These are phyloP conservation scores for Vigna nakashimae DNA, from an alignment of 306 rosid genomes.

Conservation along the genomic window DNA sequence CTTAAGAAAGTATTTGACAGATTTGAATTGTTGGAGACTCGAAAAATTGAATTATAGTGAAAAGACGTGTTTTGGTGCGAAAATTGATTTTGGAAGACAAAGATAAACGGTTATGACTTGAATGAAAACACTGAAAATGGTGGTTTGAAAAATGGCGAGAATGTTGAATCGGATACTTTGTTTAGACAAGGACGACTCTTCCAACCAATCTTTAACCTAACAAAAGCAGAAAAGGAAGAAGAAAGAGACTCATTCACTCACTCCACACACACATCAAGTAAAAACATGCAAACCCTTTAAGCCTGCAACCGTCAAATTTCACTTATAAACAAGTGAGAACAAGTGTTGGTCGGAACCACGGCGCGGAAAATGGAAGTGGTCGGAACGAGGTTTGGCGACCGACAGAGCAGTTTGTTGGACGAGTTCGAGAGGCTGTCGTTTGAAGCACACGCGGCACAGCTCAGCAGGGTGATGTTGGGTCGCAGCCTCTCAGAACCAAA, in stretches of 20 bases:
- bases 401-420: conserved; percentile 74
- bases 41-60: too few species aligned
- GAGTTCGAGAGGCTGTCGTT: conserved; percentile 70
- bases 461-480: conserved; percentile 61
- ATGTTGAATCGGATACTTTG: conserved; percentile 44
- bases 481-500: conserved; percentile 68
- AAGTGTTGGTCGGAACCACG: background rate
- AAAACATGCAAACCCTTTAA: conserved; percentile 38
- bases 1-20: too few species aligned
- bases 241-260: background rate
- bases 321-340: background rate
- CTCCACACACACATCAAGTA: background rate
- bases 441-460: conserved; percentile 68
- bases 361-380: conserved; percentile 37
- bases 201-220: conserved; percentile 34
- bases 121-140: background rate
- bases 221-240: conserved; percentile 14
- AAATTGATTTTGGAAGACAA: background rate
- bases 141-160: background rate
- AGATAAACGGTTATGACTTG: background rate
- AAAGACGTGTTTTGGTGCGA: background rate
- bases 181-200: conserved; percentile 42
- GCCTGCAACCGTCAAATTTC: conserved; percentile 37
- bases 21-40: too few species aligned
- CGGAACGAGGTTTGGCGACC: conserved; percentile 72